Conservation (phyloP, 2,329 filamentous ascomycete species). For the Aureobasidium sp. region DNA sequence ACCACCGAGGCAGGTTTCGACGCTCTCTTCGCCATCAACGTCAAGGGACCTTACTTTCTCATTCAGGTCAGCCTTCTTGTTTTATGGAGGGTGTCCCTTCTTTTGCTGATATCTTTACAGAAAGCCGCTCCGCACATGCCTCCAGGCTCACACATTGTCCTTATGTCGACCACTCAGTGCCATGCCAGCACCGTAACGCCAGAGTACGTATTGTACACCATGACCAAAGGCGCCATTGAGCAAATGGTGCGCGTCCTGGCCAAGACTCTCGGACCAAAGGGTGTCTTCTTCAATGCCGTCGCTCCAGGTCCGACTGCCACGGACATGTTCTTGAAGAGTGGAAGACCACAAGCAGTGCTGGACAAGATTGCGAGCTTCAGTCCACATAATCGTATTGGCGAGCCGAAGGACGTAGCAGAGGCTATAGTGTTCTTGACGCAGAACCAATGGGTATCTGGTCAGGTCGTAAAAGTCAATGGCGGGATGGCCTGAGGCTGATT, state of each 20-base stretch:
- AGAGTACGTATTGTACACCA: slow-evolving; percentile 44
- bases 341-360: slow-evolving; percentile 40
- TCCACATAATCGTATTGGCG: slow-evolving; percentile 41
- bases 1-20: slow-evolving; percentile 47
- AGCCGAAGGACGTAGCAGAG: slow-evolving; percentile 44
- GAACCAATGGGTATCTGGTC: slow-evolving; percentile 39
- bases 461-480: slow-evolving; percentile 41
- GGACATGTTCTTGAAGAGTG: slow-evolving; percentile 43
- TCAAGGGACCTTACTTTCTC: slow-evolving; percentile 51
- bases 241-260: slow-evolving; percentile 37
- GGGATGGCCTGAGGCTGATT: slow-evolving; percentile 18
- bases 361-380: slow-evolving; percentile 34
- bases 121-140: slow-evolving; percentile 46
- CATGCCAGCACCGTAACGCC: slow-evolving; percentile 34
- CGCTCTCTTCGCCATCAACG: slow-evolving; percentile 43
- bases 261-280: slow-evolving; percentile 47
- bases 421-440: slow-evolving; percentile 37
- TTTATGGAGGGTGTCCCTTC: too few relatives aligned
- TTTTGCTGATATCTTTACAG: slow-evolving; percentile 23
- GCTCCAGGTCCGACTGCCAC: slow-evolving; percentile 49
- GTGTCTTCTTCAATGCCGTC: slow-evolving; percentile 45
- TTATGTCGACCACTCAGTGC: slow-evolving; percentile 43
- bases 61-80: slow-evolving; percentile 29
- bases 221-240: slow-evolving; percentile 53
- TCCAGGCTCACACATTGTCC: slow-evolving; percentile 42